Conservation (phyloP, 2,329 filamentous ascomycete genomes). For the Ophiosphaerella herpotricha region DNA sequence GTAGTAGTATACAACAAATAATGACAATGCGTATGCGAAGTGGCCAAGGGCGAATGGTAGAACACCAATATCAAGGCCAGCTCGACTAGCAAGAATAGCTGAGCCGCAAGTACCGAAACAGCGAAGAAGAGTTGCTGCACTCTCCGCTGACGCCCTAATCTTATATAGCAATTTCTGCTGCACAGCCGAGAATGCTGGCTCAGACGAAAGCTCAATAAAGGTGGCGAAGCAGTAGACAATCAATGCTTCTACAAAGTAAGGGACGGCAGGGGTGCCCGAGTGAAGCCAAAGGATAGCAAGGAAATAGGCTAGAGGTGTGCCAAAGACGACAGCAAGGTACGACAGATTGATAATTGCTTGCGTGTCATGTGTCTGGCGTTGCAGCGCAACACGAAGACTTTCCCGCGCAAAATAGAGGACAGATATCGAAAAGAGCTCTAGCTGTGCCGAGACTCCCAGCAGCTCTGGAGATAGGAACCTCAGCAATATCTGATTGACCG, state of each 20-base stretch:
- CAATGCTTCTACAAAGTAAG: constrained; percentile 66
- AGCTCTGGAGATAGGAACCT: constrained; percentile 84
- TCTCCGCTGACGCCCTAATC: constrained; percentile 80
- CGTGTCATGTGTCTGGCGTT: constrained; percentile 66
- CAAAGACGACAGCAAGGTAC: constrained; percentile 75
- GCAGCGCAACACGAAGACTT: constrained; percentile 86
- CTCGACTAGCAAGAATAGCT: constrained; percentile 66
- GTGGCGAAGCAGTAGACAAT: constrained; percentile 61
- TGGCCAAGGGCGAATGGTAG: constrained; percentile 91
- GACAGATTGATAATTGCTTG: constrained; percentile 89
- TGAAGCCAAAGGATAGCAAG: constrained; percentile 72
- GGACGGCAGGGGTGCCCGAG: constrained; percentile 58
- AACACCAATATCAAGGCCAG: constrained; percentile 66
- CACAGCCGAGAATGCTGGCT: constrained; percentile 87
- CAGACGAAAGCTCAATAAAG: constrained; percentile 76
- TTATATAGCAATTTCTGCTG: constrained; percentile 82
- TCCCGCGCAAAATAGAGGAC: constrained; percentile 95
- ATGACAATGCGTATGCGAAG: constrained; percentile 70
- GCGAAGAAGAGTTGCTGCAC: constrained; percentile 75
- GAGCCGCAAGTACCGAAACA: constrained; percentile 75
- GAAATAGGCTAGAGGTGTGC: constrained; percentile 64
- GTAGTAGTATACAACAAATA: constrained; percentile 72
- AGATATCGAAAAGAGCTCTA: constrained; percentile 90
- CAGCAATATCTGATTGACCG: constrained; percentile 88
- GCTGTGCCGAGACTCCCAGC: constrained; percentile 82